Conservation (phyloP, 2,329 filamentous ascomycete genomes). For the Botrytis byssoidea region DNA sequence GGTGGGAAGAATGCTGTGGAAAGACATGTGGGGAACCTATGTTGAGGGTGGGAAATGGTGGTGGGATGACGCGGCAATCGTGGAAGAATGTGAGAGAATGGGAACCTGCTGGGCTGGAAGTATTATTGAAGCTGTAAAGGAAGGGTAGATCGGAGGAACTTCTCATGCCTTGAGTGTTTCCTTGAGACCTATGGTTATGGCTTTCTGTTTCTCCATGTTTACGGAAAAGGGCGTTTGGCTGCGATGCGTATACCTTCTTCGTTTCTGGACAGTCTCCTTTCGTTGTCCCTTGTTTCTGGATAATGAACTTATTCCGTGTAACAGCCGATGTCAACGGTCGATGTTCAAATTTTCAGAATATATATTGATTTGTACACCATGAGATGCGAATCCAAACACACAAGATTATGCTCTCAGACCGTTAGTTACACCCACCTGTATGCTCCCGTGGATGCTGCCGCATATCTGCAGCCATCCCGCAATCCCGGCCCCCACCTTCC, state of each 20-base stretch:
- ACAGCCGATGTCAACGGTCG: background rate
- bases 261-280: background rate
- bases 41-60: constrained; percentile 50
- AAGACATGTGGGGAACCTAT: constrained; percentile 55
- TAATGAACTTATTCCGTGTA: background rate
- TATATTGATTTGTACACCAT: background rate
- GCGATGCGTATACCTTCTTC: constrained; percentile 12
- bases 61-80: constrained; percentile 58
- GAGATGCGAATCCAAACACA: background rate
- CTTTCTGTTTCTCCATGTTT: background rate
- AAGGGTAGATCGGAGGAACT: constrained; percentile 9
- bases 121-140: constrained; percentile 55
- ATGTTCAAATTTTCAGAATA: background rate
- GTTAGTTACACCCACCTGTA: constrained; percentile 6
- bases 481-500: background rate
- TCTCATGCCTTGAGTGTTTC: background rate
- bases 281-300: background rate
- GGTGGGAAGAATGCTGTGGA: constrained; percentile 58
- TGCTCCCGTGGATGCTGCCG: background rate
- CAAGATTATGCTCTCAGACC: constrained; percentile 6
- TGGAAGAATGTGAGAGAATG: constrained; percentile 54
- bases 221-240: background rate
- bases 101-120: constrained; percentile 60
- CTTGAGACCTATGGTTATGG: background rate
- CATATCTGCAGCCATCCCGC: background rate